These are phyloP conservation scores for Smallanthus sonchifolius DNA, from an alignment of 129 eudicot species.

Conservation along the genomic window DNA sequence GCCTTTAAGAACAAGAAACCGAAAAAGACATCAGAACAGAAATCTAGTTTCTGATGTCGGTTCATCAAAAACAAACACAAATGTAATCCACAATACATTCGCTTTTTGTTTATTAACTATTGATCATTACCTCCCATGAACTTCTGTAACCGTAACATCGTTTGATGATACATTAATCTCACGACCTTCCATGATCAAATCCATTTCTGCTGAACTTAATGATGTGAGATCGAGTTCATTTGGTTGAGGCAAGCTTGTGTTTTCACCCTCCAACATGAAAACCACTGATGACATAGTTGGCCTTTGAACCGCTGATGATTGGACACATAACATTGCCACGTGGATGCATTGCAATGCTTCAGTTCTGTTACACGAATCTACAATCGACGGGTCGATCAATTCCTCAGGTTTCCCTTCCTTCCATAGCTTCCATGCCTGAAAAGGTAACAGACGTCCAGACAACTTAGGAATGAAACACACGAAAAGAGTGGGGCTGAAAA, in stretches of 20 bases:
- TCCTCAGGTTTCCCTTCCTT: slow-evolving; percentile 46
- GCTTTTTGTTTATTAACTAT: background rate
- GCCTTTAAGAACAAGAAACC: slow-evolving; percentile 27
- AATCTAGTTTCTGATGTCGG: slow-evolving; percentile 17
- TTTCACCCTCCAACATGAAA: slow-evolving; percentile 78
- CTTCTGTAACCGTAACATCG: slow-evolving; percentile 34
- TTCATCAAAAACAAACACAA: slow-evolving; percentile 14
- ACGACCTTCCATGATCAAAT: slow-evolving; percentile 39
- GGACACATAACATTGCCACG: slow-evolving; percentile 72
- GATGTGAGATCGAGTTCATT: slow-evolving; percentile 49
- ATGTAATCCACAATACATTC: slow-evolving; percentile 2
- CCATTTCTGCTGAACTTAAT: slow-evolving; percentile 43
- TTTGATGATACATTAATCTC: slow-evolving; percentile 32
- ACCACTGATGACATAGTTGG: slow-evolving; percentile 84
- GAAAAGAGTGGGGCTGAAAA: too few species aligned
- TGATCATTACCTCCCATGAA: slow-evolving; percentile 29
- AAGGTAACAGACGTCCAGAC: background rate
- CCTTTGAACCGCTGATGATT: slow-evolving; percentile 56
- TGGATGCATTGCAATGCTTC: slow-evolving; percentile 71
- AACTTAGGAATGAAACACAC: background rate
- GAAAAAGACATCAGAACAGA: slow-evolving; percentile 19
- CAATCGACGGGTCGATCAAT: slow-evolving; percentile 51
- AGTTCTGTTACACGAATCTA: slow-evolving; percentile 21
- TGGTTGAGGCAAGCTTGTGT: slow-evolving; percentile 60
- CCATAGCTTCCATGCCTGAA: slow-evolving; percentile 91